Evolutionary conservation across 148 eudicot species (phyloP).

Genomic region (Nyssa sinensis): DNA sequence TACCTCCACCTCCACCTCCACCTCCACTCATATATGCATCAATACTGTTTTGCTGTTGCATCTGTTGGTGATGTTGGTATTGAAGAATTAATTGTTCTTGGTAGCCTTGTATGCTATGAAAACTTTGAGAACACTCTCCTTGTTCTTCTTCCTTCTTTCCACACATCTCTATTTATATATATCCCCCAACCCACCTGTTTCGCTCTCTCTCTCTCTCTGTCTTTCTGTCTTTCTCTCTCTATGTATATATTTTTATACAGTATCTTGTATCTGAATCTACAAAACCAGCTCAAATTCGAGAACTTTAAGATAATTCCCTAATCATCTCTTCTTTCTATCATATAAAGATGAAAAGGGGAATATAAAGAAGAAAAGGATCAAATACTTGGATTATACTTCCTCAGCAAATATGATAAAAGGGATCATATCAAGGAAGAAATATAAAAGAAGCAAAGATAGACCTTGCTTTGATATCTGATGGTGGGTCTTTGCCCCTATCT

Average conservation of each 20-base stretch:
- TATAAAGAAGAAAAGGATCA: slow-evolving; percentile 16
- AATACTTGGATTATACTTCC: slow-evolving; percentile 21
- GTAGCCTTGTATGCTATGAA: slow-evolving; percentile 16
- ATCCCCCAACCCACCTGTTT: too few species aligned
- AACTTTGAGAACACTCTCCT: slow-evolving; percentile 23
- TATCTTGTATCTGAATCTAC: neutral
- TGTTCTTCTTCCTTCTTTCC: slow-evolving; percentile 28
- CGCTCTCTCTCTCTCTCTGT: neutral
- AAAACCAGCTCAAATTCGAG: slow-evolving; percentile 4
- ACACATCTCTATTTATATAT: too few species aligned
- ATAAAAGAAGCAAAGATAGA: slow-evolving; percentile 14
- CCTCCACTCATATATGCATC: slow-evolving; percentile 27
- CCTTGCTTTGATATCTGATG: slow-evolving; percentile 16
- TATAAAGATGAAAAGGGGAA: slow-evolving; percentile 22
- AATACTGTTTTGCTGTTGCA: slow-evolving; percentile 36
- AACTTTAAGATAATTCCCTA: slow-evolving; percentile 24
- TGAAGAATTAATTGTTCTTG: slow-evolving; percentile 25
- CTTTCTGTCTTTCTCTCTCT: neutral
- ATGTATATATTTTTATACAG: neutral
- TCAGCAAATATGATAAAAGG: slow-evolving; percentile 5
- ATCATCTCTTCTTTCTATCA: slow-evolving; percentile 23
- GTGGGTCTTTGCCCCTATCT: neutral
- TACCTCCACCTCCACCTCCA: slow-evolving; percentile 14
- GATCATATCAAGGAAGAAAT: slow-evolving; percentile 7
- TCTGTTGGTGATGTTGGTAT: slow-evolving; percentile 24